Evolutionary conservation across 106 monocot genomes (phyloP).

Genomic region (Allium sativum): DNA sequence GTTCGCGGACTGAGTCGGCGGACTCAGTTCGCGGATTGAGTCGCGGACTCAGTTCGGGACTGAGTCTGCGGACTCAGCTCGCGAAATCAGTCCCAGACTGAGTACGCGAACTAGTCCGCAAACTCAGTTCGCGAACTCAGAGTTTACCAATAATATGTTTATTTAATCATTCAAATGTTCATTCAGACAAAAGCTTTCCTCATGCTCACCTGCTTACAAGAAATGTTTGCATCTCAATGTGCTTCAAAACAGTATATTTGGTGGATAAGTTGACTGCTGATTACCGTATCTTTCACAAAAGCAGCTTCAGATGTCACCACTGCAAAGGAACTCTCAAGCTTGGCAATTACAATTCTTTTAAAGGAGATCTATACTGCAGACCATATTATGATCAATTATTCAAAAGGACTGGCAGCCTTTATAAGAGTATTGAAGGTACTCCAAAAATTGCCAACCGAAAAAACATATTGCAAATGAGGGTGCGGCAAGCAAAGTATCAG

Average conservation of each 20-base stretch:
- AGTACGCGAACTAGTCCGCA: too few relatives aligned
- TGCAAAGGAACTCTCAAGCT: conserved; percentile 82
- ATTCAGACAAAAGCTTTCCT: too few relatives aligned
- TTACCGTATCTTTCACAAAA: conserved; percentile 72
- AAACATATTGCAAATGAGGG: conserved; percentile 40
- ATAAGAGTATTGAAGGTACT: conserved; percentile 95
- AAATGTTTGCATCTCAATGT: too few relatives aligned
- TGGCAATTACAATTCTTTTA: conserved; percentile 85
- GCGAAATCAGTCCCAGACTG: too few relatives aligned
- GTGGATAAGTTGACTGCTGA: conserved; percentile 90
- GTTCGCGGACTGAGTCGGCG: too few relatives aligned
- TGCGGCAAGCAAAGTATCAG: conserved; percentile 28
- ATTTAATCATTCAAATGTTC: too few relatives aligned
- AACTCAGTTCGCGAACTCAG: too few relatives aligned
- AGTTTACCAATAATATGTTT: too few relatives aligned
- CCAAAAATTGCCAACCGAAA: conserved; percentile 76
- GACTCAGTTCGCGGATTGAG: too few relatives aligned
- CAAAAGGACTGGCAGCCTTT: conserved; percentile 87
- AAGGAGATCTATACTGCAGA: conserved; percentile 90
- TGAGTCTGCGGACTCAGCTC: too few relatives aligned
- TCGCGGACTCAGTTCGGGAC: too few relatives aligned
- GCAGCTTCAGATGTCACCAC: conserved; percentile 92
- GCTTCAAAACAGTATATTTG: conserved; percentile 81
- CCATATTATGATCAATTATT: conserved; percentile 93
- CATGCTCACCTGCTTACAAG: too few relatives aligned